Base-by-base conservation (phyloP, 1,284 basidiomycete species). In the Fistulinella cinereoalba region DNA sequence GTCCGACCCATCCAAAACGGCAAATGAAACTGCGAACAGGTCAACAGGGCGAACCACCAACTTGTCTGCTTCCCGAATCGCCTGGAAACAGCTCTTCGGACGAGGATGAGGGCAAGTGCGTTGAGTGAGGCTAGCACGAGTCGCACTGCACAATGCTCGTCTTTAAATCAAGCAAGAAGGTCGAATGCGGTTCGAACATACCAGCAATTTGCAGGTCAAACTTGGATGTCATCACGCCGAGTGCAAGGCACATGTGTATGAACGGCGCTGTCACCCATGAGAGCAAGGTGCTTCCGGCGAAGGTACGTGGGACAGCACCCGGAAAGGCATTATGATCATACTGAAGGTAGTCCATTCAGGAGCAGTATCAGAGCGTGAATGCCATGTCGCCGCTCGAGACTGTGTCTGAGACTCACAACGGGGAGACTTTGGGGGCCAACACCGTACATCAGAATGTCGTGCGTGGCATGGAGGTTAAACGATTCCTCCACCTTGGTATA, bases 401-500 rank as follows among this genome's bases (percentile, higher is more conserved):
- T 11, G 33, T 41, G 23, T 12, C 13, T 15, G 34, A 37, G 38
- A 53, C 81, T 62, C 61, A 86, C 84, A 49, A 80, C 75, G 13
- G 57, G 60, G 31, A 87, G 63, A 23, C 58, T 67, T 11, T 62
- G 57, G 2, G 70, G 61, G 1, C 61, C 45, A 13, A 86, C 59
- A 10, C 92, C 92, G 56, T 89, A 85, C 70, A 86, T 78, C 25
- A 97, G 72, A 18, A 92, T 74, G 66, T 99, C 96, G 64, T 97
- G 92, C 0, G 79, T 81, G 0, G 92, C 95, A 63, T 99, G 96
- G 6, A 98, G 77, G 52, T 88, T 94, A 75, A 98, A 97, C 62
- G 88, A 92, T 71, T 99, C 96, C 67, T 99, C 97, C 32, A 99
- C 96, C 70, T 99, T 99, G 3, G 90, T 92, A 65, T 88, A 95